Percentiles rank a stretch among this genome's conserved stretches.
Conservation (phyloP, 1,284 basidiomycete species). For the Exobasidium cylindrosporum region DNA sequence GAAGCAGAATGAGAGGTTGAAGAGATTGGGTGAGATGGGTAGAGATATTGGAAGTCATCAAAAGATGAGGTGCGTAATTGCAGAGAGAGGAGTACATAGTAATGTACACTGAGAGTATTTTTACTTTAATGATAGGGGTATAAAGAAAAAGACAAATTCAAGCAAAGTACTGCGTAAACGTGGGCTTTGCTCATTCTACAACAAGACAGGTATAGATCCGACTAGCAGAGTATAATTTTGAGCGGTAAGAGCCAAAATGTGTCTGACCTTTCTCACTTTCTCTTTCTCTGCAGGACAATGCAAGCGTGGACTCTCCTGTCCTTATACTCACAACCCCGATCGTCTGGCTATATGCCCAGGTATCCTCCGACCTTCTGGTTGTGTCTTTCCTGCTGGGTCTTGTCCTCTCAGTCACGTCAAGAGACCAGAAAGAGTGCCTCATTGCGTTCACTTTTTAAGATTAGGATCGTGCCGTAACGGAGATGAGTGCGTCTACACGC, state of each 20-base stretch:
- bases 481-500: conserved; percentile 41
- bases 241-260: too few species aligned
- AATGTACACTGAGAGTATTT: not conserved
- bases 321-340: conserved; percentile 43
- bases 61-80: conserved; percentile 3
- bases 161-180: conserved; percentile 11
- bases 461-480: conserved; percentile 41
- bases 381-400: conserved; percentile 35
- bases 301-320: conserved; percentile 47
- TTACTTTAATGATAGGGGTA: not conserved
- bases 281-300: conserved; percentile 43
- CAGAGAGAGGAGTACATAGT: not conserved
- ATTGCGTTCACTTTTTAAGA: conserved; percentile 48
- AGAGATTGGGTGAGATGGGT: conserved; percentile 34
- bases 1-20: conserved; percentile 29
- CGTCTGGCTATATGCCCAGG: conserved; percentile 50
- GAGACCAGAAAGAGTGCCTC: conserved; percentile 38
- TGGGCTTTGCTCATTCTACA: conserved; percentile 44
- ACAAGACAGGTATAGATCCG: conserved; percentile 31
- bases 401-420: conserved; percentile 46
- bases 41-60: conserved; percentile 24
- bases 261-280: too few species aligned
- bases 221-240: too few species aligned
- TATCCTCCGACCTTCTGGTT: conserved; percentile 39
- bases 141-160: not conserved